Percentiles rank a stretch among this genome's conserved stretches.
These are phyloP conservation scores for Penicillium roqueforti DNA, from an alignment of 495 filamentous ascomycete species.

Conservation along the genomic window DNA sequence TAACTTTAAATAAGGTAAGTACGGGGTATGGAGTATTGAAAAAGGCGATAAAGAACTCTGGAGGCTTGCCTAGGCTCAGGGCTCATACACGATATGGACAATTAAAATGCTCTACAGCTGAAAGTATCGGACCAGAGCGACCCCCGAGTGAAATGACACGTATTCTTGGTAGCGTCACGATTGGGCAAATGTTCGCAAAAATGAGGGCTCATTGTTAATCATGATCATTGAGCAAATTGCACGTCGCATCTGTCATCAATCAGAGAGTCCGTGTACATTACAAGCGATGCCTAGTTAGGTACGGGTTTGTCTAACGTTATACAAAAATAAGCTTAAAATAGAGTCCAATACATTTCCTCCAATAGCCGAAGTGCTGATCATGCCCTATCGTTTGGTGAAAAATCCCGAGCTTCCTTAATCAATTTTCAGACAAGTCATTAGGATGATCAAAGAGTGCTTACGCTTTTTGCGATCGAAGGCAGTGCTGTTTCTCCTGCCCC, in stretches of 20 bases:
- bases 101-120: no score
- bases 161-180: background rate
- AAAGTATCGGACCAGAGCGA: background rate
- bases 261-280: background rate
- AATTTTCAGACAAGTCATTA: background rate
- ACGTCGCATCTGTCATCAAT: background rate
- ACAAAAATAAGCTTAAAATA: background rate
- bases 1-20: background rate
- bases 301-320: background rate
- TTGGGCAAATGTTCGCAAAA: background rate
- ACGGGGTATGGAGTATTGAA: background rate
- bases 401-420: background rate
- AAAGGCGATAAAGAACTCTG: background rate
- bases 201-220: background rate
- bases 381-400: background rate
- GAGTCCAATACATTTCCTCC: background rate
- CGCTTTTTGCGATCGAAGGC: background rate
- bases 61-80: background rate
- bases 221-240: background rate
- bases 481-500: background rate
- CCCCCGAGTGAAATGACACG: background rate
- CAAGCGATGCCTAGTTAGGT: background rate
- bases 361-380: background rate
- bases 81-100: background rate
- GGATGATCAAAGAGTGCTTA: background rate